phyloP scores from a whole-genome alignment of 1,284 basidiomycete genomes.

The Apiotrichum brassicae region DNA sequence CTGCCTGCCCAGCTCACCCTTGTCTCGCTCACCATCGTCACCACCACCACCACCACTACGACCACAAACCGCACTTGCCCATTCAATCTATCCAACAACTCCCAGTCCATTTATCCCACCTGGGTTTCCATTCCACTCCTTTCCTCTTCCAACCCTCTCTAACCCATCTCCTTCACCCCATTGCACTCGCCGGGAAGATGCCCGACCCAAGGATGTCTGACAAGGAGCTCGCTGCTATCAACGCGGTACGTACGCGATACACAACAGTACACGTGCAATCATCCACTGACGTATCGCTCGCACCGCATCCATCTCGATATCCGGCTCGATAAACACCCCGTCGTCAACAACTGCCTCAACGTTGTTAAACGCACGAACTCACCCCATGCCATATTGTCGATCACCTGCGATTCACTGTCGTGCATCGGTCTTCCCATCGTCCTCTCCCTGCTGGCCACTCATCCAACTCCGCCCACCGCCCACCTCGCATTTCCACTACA shows the following conservation, averaged over 20 bases:
- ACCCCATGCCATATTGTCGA: no score
- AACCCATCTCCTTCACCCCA: neutral
- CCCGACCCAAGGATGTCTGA: slow-evolving; percentile 46
- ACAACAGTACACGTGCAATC: slow-evolving; percentile 6
- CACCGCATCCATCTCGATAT: no score
- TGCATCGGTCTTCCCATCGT: no score
- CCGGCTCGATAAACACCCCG: no score
- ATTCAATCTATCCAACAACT: no score
- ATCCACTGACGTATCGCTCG: no score
- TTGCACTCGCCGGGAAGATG: slow-evolving; percentile 5
- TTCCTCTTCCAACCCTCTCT: neutral
- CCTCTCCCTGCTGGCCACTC: no score
- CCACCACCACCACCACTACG: neutral
- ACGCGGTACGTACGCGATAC: slow-evolving; percentile 35
- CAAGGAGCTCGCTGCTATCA: slow-evolving; percentile 49
- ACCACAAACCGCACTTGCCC: no score
- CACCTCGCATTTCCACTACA: slow-evolving; percentile 5
- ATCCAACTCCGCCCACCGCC: neutral
- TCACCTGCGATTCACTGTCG: no score
- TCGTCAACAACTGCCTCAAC: no score
- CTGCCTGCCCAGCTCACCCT: no score
- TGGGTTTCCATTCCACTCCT: neutral
- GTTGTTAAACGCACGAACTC: no score
- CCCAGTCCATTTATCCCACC: neutral
- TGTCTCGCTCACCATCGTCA: neutral